A percentile compares a stretch with the other conserved stretches of the same genome.
phyloP scores from a whole-genome alignment of 164 flowering plant species.

The Nymphaea colorata region DNA sequence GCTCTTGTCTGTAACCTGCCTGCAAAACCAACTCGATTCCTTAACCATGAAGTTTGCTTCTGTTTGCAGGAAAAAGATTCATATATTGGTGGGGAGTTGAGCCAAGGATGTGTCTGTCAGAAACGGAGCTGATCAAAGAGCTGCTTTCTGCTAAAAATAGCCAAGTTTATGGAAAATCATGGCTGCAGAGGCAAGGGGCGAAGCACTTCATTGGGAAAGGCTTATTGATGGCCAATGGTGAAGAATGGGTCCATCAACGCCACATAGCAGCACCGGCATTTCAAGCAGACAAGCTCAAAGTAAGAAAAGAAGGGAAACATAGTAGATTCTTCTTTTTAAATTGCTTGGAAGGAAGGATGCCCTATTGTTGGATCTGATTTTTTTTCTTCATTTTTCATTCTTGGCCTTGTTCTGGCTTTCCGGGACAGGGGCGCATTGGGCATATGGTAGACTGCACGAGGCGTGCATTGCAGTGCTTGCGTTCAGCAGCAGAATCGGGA shows the following conservation, averaged over 20 bases:
- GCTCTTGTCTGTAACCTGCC: too few species aligned
- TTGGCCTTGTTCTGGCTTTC: conserved; percentile 1
- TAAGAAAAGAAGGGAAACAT: conserved; percentile 5
- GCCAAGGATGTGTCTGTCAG: conserved; percentile 81
- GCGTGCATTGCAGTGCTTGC: conserved; percentile 38
- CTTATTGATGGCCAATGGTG: conserved; percentile 83
- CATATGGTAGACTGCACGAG: conserved; percentile 83
- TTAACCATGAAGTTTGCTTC: too few species aligned
- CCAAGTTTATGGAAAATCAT: conserved; percentile 61
- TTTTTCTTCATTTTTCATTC: background rate
- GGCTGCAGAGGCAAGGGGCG: conserved; percentile 67
- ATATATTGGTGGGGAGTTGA: conserved; percentile 81
- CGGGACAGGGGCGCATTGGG: conserved; percentile 31
- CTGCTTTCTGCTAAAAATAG: conserved; percentile 49
- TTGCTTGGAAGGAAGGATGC: background rate
- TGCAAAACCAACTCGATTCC: too few species aligned
- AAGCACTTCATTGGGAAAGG: conserved; percentile 84
- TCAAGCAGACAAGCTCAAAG: conserved; percentile 82
- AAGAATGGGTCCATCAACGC: conserved; percentile 83
- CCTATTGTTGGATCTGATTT: background rate
- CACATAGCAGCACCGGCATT: conserved; percentile 83
- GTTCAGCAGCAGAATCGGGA: conserved; percentile 28
- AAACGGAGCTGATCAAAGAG: conserved; percentile 64
- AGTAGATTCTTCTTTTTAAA: background rate
- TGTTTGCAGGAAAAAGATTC: conserved; percentile 57